Conservation (phyloP, 2,329 filamentous ascomycete species). For the Phaeosphaeriaceae sp. region DNA sequence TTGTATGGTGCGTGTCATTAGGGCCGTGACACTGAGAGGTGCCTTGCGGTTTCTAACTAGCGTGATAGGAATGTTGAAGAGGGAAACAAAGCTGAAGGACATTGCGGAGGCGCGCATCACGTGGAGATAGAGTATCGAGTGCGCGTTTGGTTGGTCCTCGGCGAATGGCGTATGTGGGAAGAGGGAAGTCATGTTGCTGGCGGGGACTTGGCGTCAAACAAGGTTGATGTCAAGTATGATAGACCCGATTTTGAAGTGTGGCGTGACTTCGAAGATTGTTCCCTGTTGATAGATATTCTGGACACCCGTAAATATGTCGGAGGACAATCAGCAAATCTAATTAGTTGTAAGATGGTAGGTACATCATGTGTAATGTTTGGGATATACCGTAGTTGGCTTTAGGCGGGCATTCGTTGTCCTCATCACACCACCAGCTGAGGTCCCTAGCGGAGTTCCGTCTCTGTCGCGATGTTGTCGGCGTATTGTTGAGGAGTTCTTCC, state of each 20-base stretch:
- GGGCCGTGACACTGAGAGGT: conserved; percentile 32
- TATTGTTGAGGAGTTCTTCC: background rate
- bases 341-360: no score
- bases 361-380: no score
- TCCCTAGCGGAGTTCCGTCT: no score
- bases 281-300: no score
- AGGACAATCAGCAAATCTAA: no score
- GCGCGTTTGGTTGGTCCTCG: conserved; percentile 66
- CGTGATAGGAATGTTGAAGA: conserved; percentile 46
- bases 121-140: conserved; percentile 65
- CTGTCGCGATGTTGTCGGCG: no score
- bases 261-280: no score
- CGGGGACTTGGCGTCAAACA: background rate
- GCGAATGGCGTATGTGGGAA: conserved; percentile 63
- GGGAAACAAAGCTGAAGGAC: conserved; percentile 57
- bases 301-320: no score
- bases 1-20: conserved; percentile 50
- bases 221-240: background rate
- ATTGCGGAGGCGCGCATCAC: conserved; percentile 64
- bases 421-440: no score
- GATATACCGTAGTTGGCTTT: no score
- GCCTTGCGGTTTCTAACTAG: conserved; percentile 28
- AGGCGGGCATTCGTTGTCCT: no score
- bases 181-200: conserved; percentile 59
- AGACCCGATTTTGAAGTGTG: background rate